These are phyloP conservation scores for Candida pseudoglaebosa DNA, from an alignment of 805 yeast genomes.

Conservation along the genomic window DNA sequence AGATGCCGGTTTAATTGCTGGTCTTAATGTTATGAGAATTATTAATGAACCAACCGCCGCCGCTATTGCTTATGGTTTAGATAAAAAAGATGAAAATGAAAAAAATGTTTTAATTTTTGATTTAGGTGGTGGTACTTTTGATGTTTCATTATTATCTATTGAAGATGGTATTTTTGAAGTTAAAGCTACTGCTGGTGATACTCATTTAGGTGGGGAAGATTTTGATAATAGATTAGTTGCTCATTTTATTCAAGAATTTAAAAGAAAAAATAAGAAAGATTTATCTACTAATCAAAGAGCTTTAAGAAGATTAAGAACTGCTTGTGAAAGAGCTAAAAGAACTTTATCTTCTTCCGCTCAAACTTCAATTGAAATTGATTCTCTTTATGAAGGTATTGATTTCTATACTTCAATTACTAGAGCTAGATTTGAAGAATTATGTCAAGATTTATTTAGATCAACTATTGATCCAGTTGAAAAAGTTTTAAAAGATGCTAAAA, in stretches of 20 bases:
- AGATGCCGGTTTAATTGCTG: slow-evolving; percentile 96
- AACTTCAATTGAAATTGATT: slow-evolving; percentile 92
- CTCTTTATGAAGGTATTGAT: slow-evolving; percentile 91
- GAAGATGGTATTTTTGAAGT: slow-evolving; percentile 49
- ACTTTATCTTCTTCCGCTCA: slow-evolving; percentile 94
- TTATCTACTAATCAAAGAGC: slow-evolving; percentile 92
- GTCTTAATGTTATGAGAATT: slow-evolving; percentile 90
- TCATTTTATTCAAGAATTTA: slow-evolving; percentile 92
- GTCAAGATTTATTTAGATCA: slow-evolving; percentile 90
- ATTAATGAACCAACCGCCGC: slow-evolving; percentile 91
- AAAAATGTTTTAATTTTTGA: slow-evolving; percentile 52
- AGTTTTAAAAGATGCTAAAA: slow-evolving; percentile 85
- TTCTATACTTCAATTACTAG: slow-evolving; percentile 95
- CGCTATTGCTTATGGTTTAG: slow-evolving; percentile 62
- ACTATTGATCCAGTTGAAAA: slow-evolving; percentile 94
- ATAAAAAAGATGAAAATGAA: slow-evolving; percentile 60
- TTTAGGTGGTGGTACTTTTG: slow-evolving; percentile 49
- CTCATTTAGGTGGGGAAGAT: slow-evolving; percentile 89
- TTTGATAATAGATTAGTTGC: slow-evolving; percentile 94
- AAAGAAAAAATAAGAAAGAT: slow-evolving; percentile 97
- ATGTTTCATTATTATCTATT: slow-evolving; percentile 43
- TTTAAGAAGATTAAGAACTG: slow-evolving; percentile 96
- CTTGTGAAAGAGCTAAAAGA: slow-evolving; percentile 99
- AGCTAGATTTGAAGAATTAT: slow-evolving; percentile 96
- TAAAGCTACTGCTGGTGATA: slow-evolving; percentile 48